Evolutionary conservation across 192 early-diverging fungal genomes (phyloP), one percentile per base, ranked within the genome.

Genomic region (Podochytrium sp.): DNA sequence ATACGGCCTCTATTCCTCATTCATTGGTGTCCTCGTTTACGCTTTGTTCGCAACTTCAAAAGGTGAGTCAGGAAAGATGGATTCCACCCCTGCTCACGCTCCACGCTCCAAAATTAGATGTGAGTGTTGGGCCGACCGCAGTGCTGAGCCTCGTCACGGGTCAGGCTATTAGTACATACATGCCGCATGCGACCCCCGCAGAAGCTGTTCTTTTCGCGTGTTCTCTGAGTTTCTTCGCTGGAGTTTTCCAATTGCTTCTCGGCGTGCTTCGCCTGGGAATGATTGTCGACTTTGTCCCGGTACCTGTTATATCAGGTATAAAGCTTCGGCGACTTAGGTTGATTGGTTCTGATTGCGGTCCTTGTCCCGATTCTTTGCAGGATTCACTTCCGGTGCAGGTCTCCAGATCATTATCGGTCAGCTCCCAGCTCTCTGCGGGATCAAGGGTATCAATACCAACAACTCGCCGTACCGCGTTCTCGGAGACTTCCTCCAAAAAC

Each of bases 331-430:
- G 12, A 10, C 7, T 49, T 66, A 7, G 6, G 23, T 4, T n/a
- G 16, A 12, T 41, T 49, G 4, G n/a, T 66, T 47, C 47, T 50
- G 12, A 38, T 38, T 63, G 18, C 10, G 6, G 10, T 1, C 6
- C 1, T 42, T 20, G 12, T 2, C 7, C 1, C 20, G 7, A 29
- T 29, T 38, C 37, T 14, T 35, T 2, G 6, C 20, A 66, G 95
- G 94, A 0, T 98, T 96, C 76, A 94, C 92, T 73, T 88, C 94
- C 0, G 95, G 95, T 4, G 90, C 91, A 25, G 94, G 91, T 7
- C 66, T 92, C 2, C 91, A 85, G 34, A 94, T 96, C 68, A 85
- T 92, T 40, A 88, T 95, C 75, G 86, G 87, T 52, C 96, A 98
- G 71, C 82, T 94, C 51, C 87, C 92, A 14, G 86, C 86, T 25